Evolutionary conservation across 176 grass and related monocot genomes (phyloP).

Genomic region (Ananas comosus): DNA sequence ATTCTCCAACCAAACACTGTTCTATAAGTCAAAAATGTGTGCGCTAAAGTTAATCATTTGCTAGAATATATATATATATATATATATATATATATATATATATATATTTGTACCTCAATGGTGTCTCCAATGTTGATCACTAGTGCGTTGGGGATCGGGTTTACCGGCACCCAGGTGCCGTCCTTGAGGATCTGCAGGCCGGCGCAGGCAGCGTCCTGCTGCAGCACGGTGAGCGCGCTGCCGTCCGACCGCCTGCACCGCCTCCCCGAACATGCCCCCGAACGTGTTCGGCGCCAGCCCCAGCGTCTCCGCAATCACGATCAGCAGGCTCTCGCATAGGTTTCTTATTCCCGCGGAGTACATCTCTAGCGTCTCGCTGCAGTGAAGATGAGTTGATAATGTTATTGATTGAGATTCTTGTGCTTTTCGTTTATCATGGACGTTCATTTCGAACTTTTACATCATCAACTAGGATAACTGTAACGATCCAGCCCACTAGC

Average conservation of each 20-base stretch:
- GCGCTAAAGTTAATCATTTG: too few relatives aligned
- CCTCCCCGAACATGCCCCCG: slow-evolving; percentile 63
- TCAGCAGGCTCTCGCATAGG: slow-evolving; percentile 43
- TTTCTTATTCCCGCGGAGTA: slow-evolving; percentile 54
- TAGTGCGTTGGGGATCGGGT: slow-evolving; percentile 36
- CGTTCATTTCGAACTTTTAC: not conserved
- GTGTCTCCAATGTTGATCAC: slow-evolving; percentile 77
- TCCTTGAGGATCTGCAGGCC: slow-evolving; percentile 62
- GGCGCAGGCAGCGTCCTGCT: slow-evolving; percentile 46
- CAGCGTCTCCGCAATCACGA: slow-evolving; percentile 40
- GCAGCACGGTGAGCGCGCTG: slow-evolving; percentile 86
- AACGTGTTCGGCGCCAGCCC: slow-evolving; percentile 30
- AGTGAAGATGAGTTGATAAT: not conserved
- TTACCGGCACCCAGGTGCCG: slow-evolving; percentile 47
- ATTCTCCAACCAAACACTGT: too few relatives aligned
- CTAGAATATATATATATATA: too few relatives aligned
- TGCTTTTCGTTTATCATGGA: too few relatives aligned
- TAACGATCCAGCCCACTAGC: too few relatives aligned
- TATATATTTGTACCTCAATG: slow-evolving; percentile 24
- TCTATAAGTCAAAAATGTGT: too few relatives aligned
- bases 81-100: too few relatives aligned
- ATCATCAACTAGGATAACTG: too few relatives aligned
- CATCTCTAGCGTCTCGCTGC: slow-evolving; percentile 34
- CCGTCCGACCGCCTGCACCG: slow-evolving; percentile 81
- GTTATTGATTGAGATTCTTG: too few relatives aligned